Percentiles rank a stretch among this genome's conserved stretches.
phyloP scores from a whole-genome alignment of 208 protist species.

The Trypanosoma scelopori region DNA sequence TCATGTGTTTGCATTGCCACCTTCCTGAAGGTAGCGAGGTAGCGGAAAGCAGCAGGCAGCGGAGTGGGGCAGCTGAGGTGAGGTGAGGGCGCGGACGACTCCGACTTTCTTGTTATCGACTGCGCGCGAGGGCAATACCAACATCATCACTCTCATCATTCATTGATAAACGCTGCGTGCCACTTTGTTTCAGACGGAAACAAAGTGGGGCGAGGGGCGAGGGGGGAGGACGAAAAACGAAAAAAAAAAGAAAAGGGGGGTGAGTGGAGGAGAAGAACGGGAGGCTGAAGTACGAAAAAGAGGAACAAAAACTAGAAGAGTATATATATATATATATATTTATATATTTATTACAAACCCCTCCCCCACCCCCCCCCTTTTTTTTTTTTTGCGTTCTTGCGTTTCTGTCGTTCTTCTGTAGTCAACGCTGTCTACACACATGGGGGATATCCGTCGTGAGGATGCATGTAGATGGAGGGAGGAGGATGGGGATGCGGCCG shows the following conservation, averaged over 20 bases:
- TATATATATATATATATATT: too few relatives aligned
- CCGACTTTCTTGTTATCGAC: not conserved
- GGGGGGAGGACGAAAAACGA: not conserved
- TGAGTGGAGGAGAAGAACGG: too few relatives aligned
- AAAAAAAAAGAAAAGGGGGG: constrained; percentile 3
- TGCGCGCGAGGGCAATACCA: not conserved
- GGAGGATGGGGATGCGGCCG: not conserved
- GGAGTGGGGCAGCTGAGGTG: not conserved
- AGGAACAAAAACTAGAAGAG: too few relatives aligned
- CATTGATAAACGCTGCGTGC: not conserved
- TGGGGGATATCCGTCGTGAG: constrained; percentile 5
- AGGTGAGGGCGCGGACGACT: not conserved
- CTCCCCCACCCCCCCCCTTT: not conserved
- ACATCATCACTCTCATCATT: not conserved
- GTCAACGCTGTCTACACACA: not conserved
- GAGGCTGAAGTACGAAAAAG: too few relatives aligned
- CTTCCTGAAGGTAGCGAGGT: too few relatives aligned
- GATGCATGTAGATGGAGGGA: not conserved
- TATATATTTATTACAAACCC: too few relatives aligned
- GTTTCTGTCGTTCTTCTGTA: constrained; percentile 9
- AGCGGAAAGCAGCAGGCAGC: too few relatives aligned
- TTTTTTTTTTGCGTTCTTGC: constrained; percentile 15
- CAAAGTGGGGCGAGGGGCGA: not conserved
- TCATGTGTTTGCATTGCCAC: not conserved
- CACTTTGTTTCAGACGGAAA: not conserved